Base-by-base conservation (phyloP, 768 basidiomycete species). In the Pilatotrama ljubarskyi region DNA sequence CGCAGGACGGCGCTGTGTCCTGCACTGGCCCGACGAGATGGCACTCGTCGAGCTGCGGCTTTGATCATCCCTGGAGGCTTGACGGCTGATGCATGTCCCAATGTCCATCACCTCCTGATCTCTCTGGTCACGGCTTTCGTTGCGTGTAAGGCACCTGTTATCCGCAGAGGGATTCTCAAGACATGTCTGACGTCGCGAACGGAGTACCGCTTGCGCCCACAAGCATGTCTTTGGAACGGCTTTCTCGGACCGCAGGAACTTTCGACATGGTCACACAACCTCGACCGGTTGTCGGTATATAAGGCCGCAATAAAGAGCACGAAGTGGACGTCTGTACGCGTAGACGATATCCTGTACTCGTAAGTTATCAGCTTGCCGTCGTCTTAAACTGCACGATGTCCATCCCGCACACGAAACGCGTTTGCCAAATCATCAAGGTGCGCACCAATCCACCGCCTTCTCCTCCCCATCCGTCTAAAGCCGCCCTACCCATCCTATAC, bases 341-440 rank as follows among this genome's bases (percentile, higher is more conserved):
- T 5, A 32, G 29, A 10, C 29, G 29, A 32, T 32, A 4, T 32
- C 29, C 10, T 10, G 29, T 10, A 32, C 10, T 32, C 29, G 29
- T 32, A 5, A 32, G 4, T 32, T 4, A 48, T 15, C 25, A 18
- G 8, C n/a, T 44, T n/a, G n/a, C n/a, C n/a, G n/a, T n/a, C n/a
- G 25, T 17, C 29, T 15, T 20, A 35, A 37, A 11, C 24, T 5
- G 35, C 5, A 50, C 54, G 44, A 77, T 77, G 73, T 70, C 72
- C 38, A 35, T 68, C 42, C 61, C 68, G 5, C 61, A 70, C 59
- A 53, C 71, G 24, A 85, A 82, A 73, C 82, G 88, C 52, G 74
- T 90, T 54, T 90, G 87, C 69, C 89, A 91, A 68, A 78, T 91
- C 43, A 86, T 90, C 70, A 85, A 85, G 74, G 84, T 90, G 51